Base-by-base conservation (phyloP, 78 protist genomes). In the Speleostelium caveatum region DNA sequence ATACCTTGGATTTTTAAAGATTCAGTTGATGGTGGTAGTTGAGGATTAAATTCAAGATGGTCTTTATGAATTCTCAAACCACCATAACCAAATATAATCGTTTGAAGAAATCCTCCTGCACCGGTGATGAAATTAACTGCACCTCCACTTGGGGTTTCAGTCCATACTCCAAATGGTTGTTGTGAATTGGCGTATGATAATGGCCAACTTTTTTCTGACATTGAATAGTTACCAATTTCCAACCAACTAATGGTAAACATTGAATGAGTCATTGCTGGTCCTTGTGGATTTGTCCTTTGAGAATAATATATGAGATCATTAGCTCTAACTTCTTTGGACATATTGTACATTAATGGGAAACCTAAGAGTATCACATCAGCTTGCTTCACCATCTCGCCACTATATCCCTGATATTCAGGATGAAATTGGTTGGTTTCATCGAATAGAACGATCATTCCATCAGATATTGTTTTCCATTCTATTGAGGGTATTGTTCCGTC, bases 341-440 rank as follows among this genome's bases (percentile, higher is more conserved):
- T 89, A 32, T 75, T 75, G 62, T 30, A 71, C 87, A 76, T 75
- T 12, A 89, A 77, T n/a, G 94, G 94, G 28, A 41, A 89, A 3
- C 94, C 94, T 12, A 89, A 63, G 19, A 89, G 36, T 22, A 89
- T 65, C 5, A 89, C 94, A 66, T 89, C 94, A 0, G 94, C 94
- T 45, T 89, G 94, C 32, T 89, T 89, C 0, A 89, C 53, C 0
- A 69, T 89, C 35, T 89, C 30, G n/a, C 94, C 94, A 21, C 3
- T 17, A 28, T 89, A 89, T 3, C 94, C 94, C 16, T 75, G 41
- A 39, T 89, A 89, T 30, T 89, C 89, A 59, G 87, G 94, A 51
- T 89, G 94, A 55, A 12, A 16, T 41, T 89, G 87, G 16, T 1
- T 22, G 0, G 32, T 7, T 16, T 49, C 75, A 22, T 89, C 68